A percentile compares a stretch with the other conserved stretches of the same genome.
phyloP scores from a whole-genome alignment of 2,329 filamentous ascomycete genomes.

The Coniella vitis region DNA sequence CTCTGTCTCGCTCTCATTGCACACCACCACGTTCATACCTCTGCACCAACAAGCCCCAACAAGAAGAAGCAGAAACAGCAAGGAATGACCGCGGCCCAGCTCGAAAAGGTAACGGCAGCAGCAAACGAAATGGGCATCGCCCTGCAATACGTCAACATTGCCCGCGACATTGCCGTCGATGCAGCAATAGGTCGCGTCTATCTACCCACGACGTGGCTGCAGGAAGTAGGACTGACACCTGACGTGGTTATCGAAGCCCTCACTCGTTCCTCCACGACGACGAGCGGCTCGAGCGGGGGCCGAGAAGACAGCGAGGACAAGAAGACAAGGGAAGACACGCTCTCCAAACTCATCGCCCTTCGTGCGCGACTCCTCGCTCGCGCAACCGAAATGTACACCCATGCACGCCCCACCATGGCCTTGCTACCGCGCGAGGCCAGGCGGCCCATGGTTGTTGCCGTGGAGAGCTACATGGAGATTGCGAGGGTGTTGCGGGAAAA shows the following conservation, averaged over 20 bases:
- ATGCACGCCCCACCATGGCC: constrained; percentile 50
- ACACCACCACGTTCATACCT: too few relatives aligned
- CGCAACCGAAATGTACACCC: constrained; percentile 54
- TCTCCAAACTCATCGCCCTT: constrained; percentile 32
- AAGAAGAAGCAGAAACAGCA: too few relatives aligned
- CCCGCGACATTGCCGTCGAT: constrained; percentile 64
- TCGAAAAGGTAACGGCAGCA: constrained; percentile 42
- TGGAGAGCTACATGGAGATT: constrained; percentile 22
- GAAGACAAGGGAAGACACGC: background rate
- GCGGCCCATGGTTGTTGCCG: constrained; percentile 29
- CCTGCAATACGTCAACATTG: constrained; percentile 72
- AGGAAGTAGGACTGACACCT: constrained; percentile 46
- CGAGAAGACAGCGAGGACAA: too few relatives aligned
- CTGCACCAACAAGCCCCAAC: too few relatives aligned
- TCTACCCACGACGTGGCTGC: constrained; percentile 58
- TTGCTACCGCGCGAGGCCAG: constrained; percentile 52
- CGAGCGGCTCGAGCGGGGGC: background rate
- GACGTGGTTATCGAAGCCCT: constrained; percentile 47
- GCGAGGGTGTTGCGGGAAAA: constrained; percentile 17
- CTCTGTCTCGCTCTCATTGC: constrained; percentile 62
- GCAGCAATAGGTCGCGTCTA: constrained; percentile 61
- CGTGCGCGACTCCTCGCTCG: constrained; percentile 49
- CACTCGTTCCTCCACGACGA: constrained; percentile 34
- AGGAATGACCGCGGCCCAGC: constrained; percentile 26
- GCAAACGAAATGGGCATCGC: constrained; percentile 64